Base-by-base conservation (phyloP, 2,329 filamentous ascomycete species). In the Sporothrix pallida region DNA sequence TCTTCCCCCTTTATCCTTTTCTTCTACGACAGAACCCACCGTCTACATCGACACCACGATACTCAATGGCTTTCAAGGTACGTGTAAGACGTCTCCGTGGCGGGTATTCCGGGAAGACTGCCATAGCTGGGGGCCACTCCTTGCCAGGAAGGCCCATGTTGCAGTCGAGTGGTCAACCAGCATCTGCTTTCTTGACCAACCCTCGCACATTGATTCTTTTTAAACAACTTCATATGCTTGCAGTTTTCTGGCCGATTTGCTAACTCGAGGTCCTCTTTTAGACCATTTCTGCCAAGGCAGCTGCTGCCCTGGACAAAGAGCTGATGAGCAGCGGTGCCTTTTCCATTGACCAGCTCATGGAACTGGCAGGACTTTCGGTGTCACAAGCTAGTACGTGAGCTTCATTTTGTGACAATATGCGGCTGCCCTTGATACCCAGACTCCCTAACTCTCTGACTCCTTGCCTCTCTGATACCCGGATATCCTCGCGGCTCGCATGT, bases 281-380 rank as follows among this genome's bases (percentile, higher is more conserved):
- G 94, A 97, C 94, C 37, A 88, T 99, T 37, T 92, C 91, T 10
- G 91, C 95, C 58, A 94, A 96, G 83, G 93, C 94, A 76, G 96
- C 96, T 0, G 92, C 93, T 0, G 92, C 93, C 67, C 88, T 99
- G 20, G 96, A 99, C 81, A 91, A 93, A 82, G 95, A 99, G 81
- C 90, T 99, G 75, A 98, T 99, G 95, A 93, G 90, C 80, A 88
- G 89, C 12, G 89, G 91, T 0, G 94, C 93, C 9, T 99, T 97
- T 83, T 97, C 94, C 12, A 88, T 99, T 72, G 96, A 98, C 80
- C 96, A 99, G 83, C 86, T 99, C 68, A 98, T 99, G 96, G 96
- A 98, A 81, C 85, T 99, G 8, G 96, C 96, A 60, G 96, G 96
- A 0, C 87, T 99, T 0, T 95, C 94, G 0, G 94, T 98, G 37